Percentiles rank a stretch among this genome's conserved stretches.
phyloP scores from a whole-genome alignment of 176 grass and related monocot species.

The Eragrostis nindensis region DNA sequence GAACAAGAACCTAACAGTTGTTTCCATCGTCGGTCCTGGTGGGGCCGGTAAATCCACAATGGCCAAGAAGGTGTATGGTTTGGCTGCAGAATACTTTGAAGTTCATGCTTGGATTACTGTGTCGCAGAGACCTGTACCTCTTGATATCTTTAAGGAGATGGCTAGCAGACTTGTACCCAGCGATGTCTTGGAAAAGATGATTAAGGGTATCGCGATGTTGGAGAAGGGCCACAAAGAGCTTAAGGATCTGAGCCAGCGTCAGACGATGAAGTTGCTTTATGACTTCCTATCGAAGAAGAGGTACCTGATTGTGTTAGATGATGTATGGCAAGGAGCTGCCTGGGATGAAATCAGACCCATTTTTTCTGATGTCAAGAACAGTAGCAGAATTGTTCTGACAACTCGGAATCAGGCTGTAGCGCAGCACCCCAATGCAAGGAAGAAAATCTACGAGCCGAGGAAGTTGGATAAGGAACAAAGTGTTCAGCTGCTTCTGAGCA shows the following conservation, averaged over 20 bases:
- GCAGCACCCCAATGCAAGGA: background rate
- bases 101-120: background rate
- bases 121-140: background rate
- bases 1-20: background rate
- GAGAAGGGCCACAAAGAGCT: background rate
- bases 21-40: background rate
- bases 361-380: background rate
- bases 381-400: background rate
- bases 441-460: background rate
- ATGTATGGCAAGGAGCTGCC: background rate
- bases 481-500: background rate
- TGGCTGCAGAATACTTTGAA: background rate
- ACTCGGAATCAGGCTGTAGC: background rate
- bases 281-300: background rate
- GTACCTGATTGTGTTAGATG: background rate
- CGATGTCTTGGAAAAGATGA: too few species aligned
- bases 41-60: background rate
- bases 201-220: background rate
- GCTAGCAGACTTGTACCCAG: too few species aligned
- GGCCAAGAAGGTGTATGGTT: conserved; percentile 2
- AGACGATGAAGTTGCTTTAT: background rate
- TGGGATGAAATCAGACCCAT: background rate
- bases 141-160: background rate
- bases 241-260: background rate
- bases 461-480: background rate